Base-by-base conservation (phyloP, 2,329 filamentous ascomycete genomes). In the Raffaelea arxii region DNA sequence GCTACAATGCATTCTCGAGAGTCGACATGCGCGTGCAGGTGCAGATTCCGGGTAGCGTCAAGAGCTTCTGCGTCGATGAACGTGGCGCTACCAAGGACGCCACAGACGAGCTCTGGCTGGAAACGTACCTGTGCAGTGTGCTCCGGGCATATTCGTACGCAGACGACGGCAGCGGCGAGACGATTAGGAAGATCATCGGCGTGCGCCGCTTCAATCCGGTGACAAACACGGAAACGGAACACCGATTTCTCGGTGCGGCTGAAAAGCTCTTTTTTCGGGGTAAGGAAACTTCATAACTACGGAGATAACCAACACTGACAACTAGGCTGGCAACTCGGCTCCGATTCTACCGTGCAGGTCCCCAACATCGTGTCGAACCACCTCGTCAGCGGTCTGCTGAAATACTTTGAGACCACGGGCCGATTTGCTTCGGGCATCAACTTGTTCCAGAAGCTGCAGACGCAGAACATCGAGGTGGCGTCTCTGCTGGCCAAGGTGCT, bases 11-110 rank as follows among this genome's bases (percentile, higher is more conserved):
- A 54, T 96, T 98, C 65, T 97, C 92, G 5, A 80, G 94, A 53
- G 76, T 97, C 45, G 92, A 98, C 61, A 98, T 98, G 92, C 88
- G 92, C 51, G 91, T 98, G 12, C 90, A 97, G 61, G 91, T 98
- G 49, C 91, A 90, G 54, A 97, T 98, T 53, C 92, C 92, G 18
- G 92, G 92, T 50, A 92, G 86, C 10, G 88, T 98, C 44, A 91
- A 98, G 64, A 94, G 88, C 66, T 97, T 96, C 64, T 97, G 91
- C 64, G 86, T 98, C 48, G 91, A 98, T 64, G 92, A 98, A 68
- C 82, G 90, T 58, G 92, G 92, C 54, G 91, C 96, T 63, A 95
- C 94, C 70, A 80, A 89, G 54, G 86, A 92, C 55, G 87, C 91
- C 14, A 91, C 90, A 0, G 92, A 98, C 54, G 86, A 91, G 25